Conservation (phyloP, 305 asterid genomes). For the Plantago coronopus region DNA sequence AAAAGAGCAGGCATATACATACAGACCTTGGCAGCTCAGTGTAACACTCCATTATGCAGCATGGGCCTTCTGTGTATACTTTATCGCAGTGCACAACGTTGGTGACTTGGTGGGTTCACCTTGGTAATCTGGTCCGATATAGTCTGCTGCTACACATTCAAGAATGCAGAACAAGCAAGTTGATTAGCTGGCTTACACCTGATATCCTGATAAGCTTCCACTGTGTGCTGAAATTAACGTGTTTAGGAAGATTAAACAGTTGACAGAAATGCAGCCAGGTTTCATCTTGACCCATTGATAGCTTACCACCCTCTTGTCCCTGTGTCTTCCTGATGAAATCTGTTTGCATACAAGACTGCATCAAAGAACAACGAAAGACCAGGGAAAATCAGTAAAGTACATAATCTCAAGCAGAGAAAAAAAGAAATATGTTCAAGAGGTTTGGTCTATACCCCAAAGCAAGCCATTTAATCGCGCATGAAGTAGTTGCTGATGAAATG, state of each 20-base stretch:
- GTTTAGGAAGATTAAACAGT: background rate
- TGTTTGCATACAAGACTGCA: conserved; percentile 75
- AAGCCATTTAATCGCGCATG: conserved; percentile 59
- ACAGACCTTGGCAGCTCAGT: no score
- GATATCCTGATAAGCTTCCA: conserved; percentile 65
- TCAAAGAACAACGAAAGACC: background rate
- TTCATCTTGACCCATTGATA: background rate
- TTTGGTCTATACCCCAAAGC: conserved; percentile 42
- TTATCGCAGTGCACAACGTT: background rate
- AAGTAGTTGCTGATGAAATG: conserved; percentile 40
- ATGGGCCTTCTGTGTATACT: no score
- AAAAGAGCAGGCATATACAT: no score
- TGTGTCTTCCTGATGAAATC: conserved; percentile 67
- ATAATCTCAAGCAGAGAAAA: background rate
- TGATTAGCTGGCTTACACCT: conserved; percentile 51
- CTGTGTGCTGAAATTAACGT: conserved; percentile 49
- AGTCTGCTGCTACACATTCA: conserved; percentile 43
- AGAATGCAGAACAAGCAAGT: conserved; percentile 53
- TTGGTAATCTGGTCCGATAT: conserved; percentile 28
- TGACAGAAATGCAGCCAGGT: conserved; percentile 5
- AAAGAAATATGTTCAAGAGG: no score
- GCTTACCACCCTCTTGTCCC: conserved; percentile 70
- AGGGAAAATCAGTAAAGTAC: background rate
- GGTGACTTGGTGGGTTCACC: background rate
- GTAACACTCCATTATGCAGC: no score